Conservation (phyloP, 1,284 basidiomycete genomes). For the Trichosporon sp. region DNA sequence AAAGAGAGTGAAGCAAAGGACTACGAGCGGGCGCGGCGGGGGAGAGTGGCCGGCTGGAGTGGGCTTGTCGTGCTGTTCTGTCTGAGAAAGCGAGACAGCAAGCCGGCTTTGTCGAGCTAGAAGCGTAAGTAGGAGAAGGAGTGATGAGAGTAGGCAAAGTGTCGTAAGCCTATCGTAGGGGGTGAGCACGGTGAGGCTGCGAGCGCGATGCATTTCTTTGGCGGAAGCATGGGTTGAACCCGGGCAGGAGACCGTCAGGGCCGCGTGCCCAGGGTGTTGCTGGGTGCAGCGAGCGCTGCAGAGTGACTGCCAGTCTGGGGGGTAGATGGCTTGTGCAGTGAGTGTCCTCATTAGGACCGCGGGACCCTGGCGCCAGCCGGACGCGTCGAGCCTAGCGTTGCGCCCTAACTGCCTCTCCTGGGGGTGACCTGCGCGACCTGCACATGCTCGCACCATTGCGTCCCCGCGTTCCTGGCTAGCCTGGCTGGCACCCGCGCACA, state of each 20-base stretch:
- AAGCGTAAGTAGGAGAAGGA: slow-evolving; percentile 4
- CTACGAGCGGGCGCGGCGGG: neutral
- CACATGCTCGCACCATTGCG: neutral
- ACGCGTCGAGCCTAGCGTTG: neutral
- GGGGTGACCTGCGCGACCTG: too few species aligned
- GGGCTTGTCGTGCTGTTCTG: neutral
- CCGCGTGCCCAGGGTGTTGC: too few species aligned
- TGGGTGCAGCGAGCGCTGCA: too few species aligned
- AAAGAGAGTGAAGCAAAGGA: slow-evolving; percentile 10
- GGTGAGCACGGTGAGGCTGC: neutral
- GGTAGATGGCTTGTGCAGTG: slow-evolving; percentile 4
- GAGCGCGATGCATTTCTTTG: slow-evolving; percentile 2
- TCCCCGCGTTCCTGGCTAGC: neutral
- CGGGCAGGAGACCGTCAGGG: too few species aligned
- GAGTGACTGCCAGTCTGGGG: neutral
- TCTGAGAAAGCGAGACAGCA: neutral
- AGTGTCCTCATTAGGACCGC: slow-evolving; percentile 9
- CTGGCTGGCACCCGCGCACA: neutral
- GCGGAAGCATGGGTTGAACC: neutral
- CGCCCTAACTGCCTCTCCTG: neutral
- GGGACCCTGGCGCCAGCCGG: slow-evolving; percentile 2
- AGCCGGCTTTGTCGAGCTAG: neutral
- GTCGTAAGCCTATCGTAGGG: slow-evolving; percentile 9
- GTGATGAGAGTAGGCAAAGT: slow-evolving; percentile 12
- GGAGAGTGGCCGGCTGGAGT: neutral